Percentiles rank a stretch among this genome's conserved stretches.
phyloP scores from a whole-genome alignment of 2,329 filamentous ascomycete species.

The Chalara sp. region DNA sequence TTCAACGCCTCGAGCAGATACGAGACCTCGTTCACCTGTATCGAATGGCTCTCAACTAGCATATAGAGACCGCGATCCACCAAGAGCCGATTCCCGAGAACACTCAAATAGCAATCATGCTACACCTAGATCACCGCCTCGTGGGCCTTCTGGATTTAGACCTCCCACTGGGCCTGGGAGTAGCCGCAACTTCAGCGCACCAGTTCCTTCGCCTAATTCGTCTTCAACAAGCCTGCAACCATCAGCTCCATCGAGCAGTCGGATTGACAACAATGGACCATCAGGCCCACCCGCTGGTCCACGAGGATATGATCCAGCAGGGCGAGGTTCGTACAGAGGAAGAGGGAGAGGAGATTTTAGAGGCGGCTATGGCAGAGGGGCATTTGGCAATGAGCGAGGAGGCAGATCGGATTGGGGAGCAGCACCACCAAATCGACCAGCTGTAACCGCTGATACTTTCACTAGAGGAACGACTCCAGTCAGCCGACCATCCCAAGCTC shows the following conservation, averaged over 20 bases:
- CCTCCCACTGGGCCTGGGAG: constrained; percentile 26
- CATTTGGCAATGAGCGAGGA: constrained; percentile 22
- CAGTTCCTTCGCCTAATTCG: constrained; percentile 11
- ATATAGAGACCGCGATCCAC: constrained; percentile 23
- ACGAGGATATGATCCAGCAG: constrained; percentile 23
- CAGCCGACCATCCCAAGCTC: constrained; percentile 19
- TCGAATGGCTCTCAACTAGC: constrained; percentile 21
- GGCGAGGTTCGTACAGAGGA: constrained; percentile 19
- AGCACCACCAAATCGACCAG: constrained; percentile 17
- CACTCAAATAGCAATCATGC: constrained; percentile 6
- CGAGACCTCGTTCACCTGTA: constrained; percentile 21
- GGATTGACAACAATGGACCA: neutral
- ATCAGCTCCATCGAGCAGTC: too few relatives aligned
- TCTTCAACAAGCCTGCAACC: too few relatives aligned
- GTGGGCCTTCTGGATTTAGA: constrained; percentile 25
- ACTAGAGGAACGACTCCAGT: constrained; percentile 12
- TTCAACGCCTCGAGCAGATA: constrained; percentile 26
- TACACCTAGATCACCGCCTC: constrained; percentile 24
- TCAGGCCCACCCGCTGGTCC: constrained; percentile 26
- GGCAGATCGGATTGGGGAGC: constrained; percentile 25
- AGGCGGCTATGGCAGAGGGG: constrained; percentile 20
- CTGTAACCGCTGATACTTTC: constrained; percentile 7
- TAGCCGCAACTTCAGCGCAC: constrained; percentile 22
- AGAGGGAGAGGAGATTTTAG: constrained; percentile 23
- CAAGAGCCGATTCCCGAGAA: constrained; percentile 22